Evolutionary conservation across 192 early-diverging fungal species (phyloP).

Genomic region (Gonapodya prolifera): DNA sequence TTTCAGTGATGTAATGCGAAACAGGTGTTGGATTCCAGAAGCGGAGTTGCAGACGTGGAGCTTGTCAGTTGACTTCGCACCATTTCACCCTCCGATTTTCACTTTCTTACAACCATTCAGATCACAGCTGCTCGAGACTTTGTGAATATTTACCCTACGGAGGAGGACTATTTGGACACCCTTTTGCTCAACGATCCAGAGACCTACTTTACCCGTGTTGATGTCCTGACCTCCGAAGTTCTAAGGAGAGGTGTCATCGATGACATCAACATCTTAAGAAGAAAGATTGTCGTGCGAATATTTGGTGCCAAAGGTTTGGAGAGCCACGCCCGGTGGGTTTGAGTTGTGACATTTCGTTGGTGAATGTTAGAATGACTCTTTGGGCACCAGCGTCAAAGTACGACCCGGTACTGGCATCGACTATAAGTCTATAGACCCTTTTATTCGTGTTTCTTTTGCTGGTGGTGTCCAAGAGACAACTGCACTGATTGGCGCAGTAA

Average conservation of each 20-base stretch:
- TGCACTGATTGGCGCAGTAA: constrained; percentile 11
- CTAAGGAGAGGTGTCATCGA: constrained; percentile 7
- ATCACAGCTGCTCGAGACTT: constrained; percentile 12
- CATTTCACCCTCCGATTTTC: background rate
- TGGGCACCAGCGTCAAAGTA: constrained; percentile 23
- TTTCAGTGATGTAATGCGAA: background rate
- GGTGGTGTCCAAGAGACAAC: constrained; percentile 11
- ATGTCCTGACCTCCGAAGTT: constrained; percentile 9
- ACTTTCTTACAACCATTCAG: background rate
- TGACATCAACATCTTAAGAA: constrained; percentile 12
- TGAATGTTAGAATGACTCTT: too few relatives aligned
- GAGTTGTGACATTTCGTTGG: background rate
- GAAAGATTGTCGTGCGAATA: constrained; percentile 18
- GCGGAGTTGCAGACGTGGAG: background rate
- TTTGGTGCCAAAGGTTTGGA: constrained; percentile 13
- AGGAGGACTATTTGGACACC: constrained; percentile 12
- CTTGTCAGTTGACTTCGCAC: background rate
- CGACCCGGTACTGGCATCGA: constrained; percentile 13
- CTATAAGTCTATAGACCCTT: constrained; percentile 16
- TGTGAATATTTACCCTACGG: constrained; percentile 14
- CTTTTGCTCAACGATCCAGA: constrained; percentile 23
- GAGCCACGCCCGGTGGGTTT: constrained; percentile 1
- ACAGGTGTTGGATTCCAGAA: background rate
- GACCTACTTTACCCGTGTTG: constrained; percentile 11
- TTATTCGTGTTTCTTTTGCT: constrained; percentile 9